phyloP scores from a whole-genome alignment of 768 basidiomycete genomes.

The Leccinum subtestaceum region DNA sequence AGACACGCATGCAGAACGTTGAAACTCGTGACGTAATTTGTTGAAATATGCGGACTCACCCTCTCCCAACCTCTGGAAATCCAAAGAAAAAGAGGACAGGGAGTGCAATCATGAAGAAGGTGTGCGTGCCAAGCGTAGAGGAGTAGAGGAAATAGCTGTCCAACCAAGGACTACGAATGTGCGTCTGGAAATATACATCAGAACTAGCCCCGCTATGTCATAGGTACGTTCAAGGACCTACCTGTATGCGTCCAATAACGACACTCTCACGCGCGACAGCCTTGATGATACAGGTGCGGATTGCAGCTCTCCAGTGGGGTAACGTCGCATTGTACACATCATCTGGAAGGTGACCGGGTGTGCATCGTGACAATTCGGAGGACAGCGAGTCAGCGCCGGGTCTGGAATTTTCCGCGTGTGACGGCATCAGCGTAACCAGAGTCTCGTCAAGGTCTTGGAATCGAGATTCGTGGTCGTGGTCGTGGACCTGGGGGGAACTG shows the following conservation, averaged over 20 bases:
- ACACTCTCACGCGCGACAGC: constrained; percentile 57
- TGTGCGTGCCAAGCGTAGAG: constrained; percentile 78
- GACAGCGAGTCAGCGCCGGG: neutral
- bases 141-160: constrained; percentile 85
- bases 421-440: constrained; percentile 1
- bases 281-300: constrained; percentile 53
- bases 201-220: neutral
- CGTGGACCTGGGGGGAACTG: neutral
- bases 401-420: neutral
- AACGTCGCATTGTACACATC: constrained; percentile 66
- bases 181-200: constrained; percentile 34
- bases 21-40: neutral
- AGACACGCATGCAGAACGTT: neutral
- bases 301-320: constrained; percentile 60
- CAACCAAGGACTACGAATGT: constrained; percentile 60
- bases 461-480: neutral
- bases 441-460: neutral
- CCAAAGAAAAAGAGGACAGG: constrained; percentile 92
- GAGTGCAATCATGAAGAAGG: constrained; percentile 89
- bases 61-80: constrained; percentile 62
- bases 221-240: constrained; percentile 22
- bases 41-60: constrained; percentile 45
- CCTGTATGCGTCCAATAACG: constrained; percentile 68
- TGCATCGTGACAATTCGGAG: neutral
- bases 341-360: constrained; percentile 19